phyloP scores from a whole-genome alignment of 2,329 filamentous ascomycete species.

The Fusarium sarcochroum region DNA sequence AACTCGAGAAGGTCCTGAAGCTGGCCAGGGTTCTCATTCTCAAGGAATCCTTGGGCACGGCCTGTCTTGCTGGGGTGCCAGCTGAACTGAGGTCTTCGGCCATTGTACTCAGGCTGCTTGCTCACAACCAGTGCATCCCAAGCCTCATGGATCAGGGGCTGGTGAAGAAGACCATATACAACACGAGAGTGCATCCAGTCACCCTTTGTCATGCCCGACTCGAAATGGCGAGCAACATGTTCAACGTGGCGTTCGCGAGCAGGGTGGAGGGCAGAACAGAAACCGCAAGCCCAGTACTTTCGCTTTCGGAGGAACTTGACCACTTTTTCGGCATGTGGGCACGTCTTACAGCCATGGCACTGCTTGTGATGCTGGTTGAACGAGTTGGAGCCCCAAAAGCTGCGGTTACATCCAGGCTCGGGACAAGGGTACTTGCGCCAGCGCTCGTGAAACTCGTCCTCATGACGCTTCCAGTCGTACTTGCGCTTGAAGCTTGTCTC shows the following conservation, averaged over 20 bases:
- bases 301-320: constrained; percentile 74
- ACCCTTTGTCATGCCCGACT: constrained; percentile 71
- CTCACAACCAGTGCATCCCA: constrained; percentile 70
- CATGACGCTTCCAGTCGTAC: constrained; percentile 78
- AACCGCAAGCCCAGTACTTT: constrained; percentile 78
- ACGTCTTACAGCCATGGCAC: constrained; percentile 74
- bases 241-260: constrained; percentile 77
- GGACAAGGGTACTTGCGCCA: constrained; percentile 77
- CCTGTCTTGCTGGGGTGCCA: constrained; percentile 72
- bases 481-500: constrained; percentile 78
- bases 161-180: constrained; percentile 76
- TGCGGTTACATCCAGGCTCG: constrained; percentile 73
- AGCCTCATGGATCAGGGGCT: constrained; percentile 71
- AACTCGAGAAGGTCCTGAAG: constrained; percentile 76
- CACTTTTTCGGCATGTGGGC: constrained; percentile 74
- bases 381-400: constrained; percentile 77
- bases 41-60: constrained; percentile 69
- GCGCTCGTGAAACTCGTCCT: constrained; percentile 78
- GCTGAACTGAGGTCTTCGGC: constrained; percentile 71
- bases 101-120: constrained; percentile 68
- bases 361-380: constrained; percentile 78
- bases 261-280: constrained; percentile 74
- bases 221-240: constrained; percentile 77
- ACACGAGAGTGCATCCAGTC: constrained; percentile 80
- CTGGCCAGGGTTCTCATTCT: constrained; percentile 74